Conservation (phyloP, 805 yeast species). For the Yamadazyma sp. region DNA sequence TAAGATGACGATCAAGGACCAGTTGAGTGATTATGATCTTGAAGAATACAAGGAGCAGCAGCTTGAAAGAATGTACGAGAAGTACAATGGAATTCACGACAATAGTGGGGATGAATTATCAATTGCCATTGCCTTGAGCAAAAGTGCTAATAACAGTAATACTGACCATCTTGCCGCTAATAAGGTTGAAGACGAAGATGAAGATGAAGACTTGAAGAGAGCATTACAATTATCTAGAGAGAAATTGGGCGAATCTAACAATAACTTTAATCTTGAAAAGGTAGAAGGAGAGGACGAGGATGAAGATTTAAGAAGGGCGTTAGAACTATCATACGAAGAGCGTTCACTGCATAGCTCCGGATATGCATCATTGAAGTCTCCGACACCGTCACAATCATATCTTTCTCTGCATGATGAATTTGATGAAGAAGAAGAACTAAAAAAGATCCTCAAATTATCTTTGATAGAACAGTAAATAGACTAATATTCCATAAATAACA, state of each 20-base stretch:
- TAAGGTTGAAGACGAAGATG: conserved; percentile 9
- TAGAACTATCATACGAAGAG: conserved; percentile 2
- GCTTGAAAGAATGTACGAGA: conserved; percentile 32
- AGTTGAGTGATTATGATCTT: conserved; percentile 37
- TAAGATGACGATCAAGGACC: conserved; percentile 28
- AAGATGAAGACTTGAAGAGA: conserved; percentile 21
- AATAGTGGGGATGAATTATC: conserved; percentile 38
- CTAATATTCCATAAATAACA: too few species aligned
- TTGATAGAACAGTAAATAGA: conserved; percentile 10
- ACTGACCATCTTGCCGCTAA: background rate
- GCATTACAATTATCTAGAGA: conserved; percentile 22
- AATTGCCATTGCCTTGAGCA: conserved; percentile 44
- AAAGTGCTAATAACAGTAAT: conserved; percentile 20
- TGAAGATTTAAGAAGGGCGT: conserved; percentile 2
- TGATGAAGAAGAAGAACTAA: conserved; percentile 13
- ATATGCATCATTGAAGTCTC: background rate
- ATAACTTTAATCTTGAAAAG: too few species aligned
- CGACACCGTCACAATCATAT: background rate
- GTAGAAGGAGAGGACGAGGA: background rate
- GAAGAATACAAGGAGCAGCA: conserved; percentile 24
- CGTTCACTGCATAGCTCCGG: conserved; percentile 1
- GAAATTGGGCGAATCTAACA: background rate
- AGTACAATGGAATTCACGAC: conserved; percentile 45
- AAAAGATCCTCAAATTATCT: conserved; percentile 15
- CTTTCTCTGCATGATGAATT: background rate